A percentile compares a stretch with the other conserved stretches of the same genome.
phyloP scores from a whole-genome alignment of 768 basidiomycete genomes.

The Lactarius sanguifluus region DNA sequence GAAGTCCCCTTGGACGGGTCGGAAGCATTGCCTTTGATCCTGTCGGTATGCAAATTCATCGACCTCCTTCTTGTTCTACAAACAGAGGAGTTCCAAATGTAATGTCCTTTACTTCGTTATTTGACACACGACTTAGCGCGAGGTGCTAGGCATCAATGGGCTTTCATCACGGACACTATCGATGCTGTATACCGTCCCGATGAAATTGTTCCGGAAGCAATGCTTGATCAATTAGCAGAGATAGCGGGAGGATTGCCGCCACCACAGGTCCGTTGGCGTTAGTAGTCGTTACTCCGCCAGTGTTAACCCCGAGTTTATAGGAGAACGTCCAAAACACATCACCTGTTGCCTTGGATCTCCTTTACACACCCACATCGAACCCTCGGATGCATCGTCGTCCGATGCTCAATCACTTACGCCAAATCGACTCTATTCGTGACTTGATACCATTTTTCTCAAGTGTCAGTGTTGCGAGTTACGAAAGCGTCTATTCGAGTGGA shows the following conservation, averaged over 20 bases:
- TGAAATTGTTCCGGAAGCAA: constrained; percentile 77
- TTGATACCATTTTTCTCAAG: constrained; percentile 89
- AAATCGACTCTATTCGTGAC: constrained; percentile 82
- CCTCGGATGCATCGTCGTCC: constrained; percentile 66
- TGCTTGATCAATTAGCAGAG: constrained; percentile 89
- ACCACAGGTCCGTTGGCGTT: constrained; percentile 34
- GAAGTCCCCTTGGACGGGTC: constrained; percentile 76
- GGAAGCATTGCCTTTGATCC: constrained; percentile 77
- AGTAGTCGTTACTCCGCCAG: neutral
- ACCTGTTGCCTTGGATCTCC: constrained; percentile 6
- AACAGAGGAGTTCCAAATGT: constrained; percentile 99
- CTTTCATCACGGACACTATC: constrained; percentile 96
- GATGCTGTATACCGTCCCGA: constrained; percentile 91
- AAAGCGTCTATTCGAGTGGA: constrained; percentile 82
- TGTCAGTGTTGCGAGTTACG: constrained; percentile 86
- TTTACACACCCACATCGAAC: constrained; percentile 35
- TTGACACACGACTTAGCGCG: constrained; percentile 6
- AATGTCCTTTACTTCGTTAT: constrained; percentile 9
- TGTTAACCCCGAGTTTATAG: neutral
- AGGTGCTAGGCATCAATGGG: constrained; percentile 84
- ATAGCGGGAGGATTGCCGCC: constrained; percentile 68
- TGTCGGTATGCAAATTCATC: constrained; percentile 91
- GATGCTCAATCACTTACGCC: constrained; percentile 61
- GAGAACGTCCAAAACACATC: constrained; percentile 11
- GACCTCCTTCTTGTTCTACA: constrained; percentile 91